Base-by-base conservation (phyloP, 805 yeast species). In the Danielia oregonensis region DNA sequence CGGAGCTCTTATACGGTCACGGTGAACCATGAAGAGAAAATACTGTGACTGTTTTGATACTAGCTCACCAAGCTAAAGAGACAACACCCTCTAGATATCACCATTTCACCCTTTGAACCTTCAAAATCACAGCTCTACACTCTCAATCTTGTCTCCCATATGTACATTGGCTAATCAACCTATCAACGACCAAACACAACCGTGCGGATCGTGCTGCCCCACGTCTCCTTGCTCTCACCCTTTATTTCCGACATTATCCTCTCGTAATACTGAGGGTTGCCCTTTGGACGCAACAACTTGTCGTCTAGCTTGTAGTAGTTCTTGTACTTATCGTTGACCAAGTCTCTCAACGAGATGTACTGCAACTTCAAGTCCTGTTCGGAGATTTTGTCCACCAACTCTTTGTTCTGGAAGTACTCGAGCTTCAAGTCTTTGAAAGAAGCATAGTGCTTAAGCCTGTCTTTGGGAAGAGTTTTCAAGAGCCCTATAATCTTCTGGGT, bases 121-220 rank as follows among this genome's bases (percentile, higher is more conserved):
- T n/a, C n/a, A n/a, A n/a, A n/a, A n/a, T n/a, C n/a, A n/a, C n/a
- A 21, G 23, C 33, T 6, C 17, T 14, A 10, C 4, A 18, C 24
- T n/a, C 26, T 5, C 26, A 6, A 16, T 9, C 6, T 16, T 26
- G 68, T 81, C 57, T 75, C 81, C 33, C 96, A n/a, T n/a, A n/a
- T n/a, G n/a, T n/a, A n/a, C n/a, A n/a, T n/a, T n/a, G n/a, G n/a
- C n/a, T n/a, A n/a, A n/a, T n/a, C n/a, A n/a, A n/a, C n/a, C n/a
- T n/a, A n/a, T n/a, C n/a, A n/a, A n/a, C n/a, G n/a, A n/a, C n/a
- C 96, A 46, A 83, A 78, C 24, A 84, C 54, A 19, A 87, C 86
- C 13, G 89, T 83, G 58, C 79, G 78, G 55, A 84, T 51, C 14
- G 93, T 94, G 25, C 77, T 63, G 34, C 74, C 55, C 33, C 82